A percentile compares a stretch with the other conserved stretches of the same genome.
Evolutionary conservation across 139 green algal species (phyloP).

Genomic region (Chlorella sp.): DNA sequence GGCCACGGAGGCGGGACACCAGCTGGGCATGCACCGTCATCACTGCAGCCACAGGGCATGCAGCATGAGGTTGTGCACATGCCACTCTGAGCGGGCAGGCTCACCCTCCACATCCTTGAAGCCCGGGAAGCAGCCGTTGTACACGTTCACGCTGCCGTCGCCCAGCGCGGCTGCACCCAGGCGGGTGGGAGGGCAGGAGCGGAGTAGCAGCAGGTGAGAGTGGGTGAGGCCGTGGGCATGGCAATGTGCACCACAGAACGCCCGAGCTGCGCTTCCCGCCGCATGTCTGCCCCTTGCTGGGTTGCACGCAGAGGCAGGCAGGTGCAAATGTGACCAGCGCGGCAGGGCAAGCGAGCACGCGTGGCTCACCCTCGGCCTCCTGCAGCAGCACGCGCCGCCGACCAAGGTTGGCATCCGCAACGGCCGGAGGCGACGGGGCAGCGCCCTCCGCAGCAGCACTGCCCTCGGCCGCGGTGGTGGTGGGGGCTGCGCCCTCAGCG

Average conservation of each 20-base stretch:
- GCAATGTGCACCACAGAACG: too few relatives aligned
- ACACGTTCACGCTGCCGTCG: not conserved
- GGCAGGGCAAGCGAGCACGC: too few relatives aligned
- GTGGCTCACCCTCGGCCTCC: slow-evolving; percentile 20
- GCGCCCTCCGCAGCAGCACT: not conserved
- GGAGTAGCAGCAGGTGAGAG: not conserved
- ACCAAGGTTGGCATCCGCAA: not conserved
- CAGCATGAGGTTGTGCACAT: not conserved
- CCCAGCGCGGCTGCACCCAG: not conserved
- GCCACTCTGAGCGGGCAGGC: not conserved
- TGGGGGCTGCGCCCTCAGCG: not conserved
- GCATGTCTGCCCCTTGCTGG: too few relatives aligned
- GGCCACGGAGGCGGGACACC: too few relatives aligned
- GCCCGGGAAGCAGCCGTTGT: slow-evolving; percentile 29
- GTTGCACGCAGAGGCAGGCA: too few relatives aligned
- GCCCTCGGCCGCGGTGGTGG: not conserved
- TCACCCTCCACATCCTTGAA: slow-evolving; percentile 16
- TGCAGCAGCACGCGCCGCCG: slow-evolving; percentile 29
- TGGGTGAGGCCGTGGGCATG: not conserved
- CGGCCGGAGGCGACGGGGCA: not conserved
- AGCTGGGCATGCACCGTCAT: too few relatives aligned
- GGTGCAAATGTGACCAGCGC: too few relatives aligned
- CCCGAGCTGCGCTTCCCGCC: too few relatives aligned
- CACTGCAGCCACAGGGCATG: too few relatives aligned
- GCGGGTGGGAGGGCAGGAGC: not conserved